Base-by-base conservation (phyloP, 805 yeast genomes). In the Teunomyces lycoperdinae region DNA sequence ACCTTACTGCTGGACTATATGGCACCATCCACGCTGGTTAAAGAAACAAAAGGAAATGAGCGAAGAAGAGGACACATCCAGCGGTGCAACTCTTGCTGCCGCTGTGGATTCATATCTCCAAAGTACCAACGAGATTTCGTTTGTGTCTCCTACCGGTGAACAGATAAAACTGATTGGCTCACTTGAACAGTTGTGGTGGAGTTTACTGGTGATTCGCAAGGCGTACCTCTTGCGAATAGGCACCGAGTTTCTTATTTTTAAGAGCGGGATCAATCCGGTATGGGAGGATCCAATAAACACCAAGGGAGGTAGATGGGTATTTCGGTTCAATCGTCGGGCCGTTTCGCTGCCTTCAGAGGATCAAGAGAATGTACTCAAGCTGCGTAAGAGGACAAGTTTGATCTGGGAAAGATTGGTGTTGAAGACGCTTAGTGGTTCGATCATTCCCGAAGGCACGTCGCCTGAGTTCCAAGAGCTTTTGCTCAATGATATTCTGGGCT, bases 241-340 rank as follows among this genome's bases (percentile, higher is more conserved):
- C 16, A 70, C 81, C 24, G 85, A 82, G 58, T 69, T 77, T 46
- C 77, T 80, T 50, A 62, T 83, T 8, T 83, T 83, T 66, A 80
- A 81, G 53, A 66, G 74, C 29, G 85, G 84, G 2, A 73, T 81
- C 32, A 77, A 78, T 53, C 88, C 88, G 9, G 77, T 80, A 43
- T 83, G 88, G 87, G 87, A 83, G 58, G 87, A 83, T 58, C 83
- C 84, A 7, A 67, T 73, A 43, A 83, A 83, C 58, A 64, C 75
- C 50, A 67, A 71, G 44, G 87, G 87, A 32, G 87, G 88, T 2
- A 67, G 85, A 54, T 82, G 85, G 85, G 73, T 78, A 14, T 76
- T 81, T 54, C 68, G 82, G 52, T 74, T 80, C 54, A 62, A 67
- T 56, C 65, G 79, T 36, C 60, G 72, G 3, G 56, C 56, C n/a